Percentiles rank a stretch among this genome's conserved stretches.
These are phyloP conservation scores for Phoma sp. DNA, from an alignment of 2,329 filamentous ascomycete genomes.

Conservation along the genomic window DNA sequence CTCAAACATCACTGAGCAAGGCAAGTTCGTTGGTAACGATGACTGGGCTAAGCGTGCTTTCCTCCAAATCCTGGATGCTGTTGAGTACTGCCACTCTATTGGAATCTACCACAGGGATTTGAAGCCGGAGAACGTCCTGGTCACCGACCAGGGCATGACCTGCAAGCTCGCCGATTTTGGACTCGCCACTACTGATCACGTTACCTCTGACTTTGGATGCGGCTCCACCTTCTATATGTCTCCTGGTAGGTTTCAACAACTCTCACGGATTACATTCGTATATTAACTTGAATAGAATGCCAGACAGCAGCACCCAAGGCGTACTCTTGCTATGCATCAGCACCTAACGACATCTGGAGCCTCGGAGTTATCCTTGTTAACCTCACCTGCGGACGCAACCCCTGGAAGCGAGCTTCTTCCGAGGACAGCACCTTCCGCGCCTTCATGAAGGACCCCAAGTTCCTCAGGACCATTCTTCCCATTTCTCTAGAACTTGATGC, in stretches of 20 bases:
- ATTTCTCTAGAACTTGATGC: slow-evolving; percentile 87
- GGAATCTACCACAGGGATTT: slow-evolving; percentile 97
- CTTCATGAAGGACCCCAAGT: slow-evolving; percentile 83
- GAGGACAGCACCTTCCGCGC: slow-evolving; percentile 96
- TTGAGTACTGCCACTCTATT: slow-evolving; percentile 89
- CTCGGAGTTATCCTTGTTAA: slow-evolving; percentile 98
- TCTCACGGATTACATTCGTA: slow-evolving; percentile 14
- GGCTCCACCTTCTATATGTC: slow-evolving; percentile 99
- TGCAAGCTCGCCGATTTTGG: slow-evolving; percentile 98
- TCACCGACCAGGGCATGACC: slow-evolving; percentile 84
- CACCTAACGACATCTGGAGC: slow-evolving; percentile 96
- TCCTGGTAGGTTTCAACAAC: slow-evolving; percentile 74
- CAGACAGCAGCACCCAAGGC: slow-evolving; percentile 76
- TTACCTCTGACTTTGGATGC: slow-evolving; percentile 94
- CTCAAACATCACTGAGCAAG: slow-evolving; percentile 94
- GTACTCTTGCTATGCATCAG: slow-evolving; percentile 83
- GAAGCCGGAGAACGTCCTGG: slow-evolving; percentile 97
- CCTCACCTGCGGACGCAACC: slow-evolving; percentile 95
- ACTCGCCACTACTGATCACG: slow-evolving; percentile 82
- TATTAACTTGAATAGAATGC: slow-evolving; percentile 72
- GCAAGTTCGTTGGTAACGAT: slow-evolving; percentile 93
- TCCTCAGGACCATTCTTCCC: slow-evolving; percentile 91
- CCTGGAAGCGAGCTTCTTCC: slow-evolving; percentile 94
- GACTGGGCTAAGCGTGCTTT: slow-evolving; percentile 85
- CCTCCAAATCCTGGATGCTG: slow-evolving; percentile 94